Evolutionary conservation across 805 yeast genomes (phyloP).

Genomic region (Barnettozyma botsteinii): DNA sequence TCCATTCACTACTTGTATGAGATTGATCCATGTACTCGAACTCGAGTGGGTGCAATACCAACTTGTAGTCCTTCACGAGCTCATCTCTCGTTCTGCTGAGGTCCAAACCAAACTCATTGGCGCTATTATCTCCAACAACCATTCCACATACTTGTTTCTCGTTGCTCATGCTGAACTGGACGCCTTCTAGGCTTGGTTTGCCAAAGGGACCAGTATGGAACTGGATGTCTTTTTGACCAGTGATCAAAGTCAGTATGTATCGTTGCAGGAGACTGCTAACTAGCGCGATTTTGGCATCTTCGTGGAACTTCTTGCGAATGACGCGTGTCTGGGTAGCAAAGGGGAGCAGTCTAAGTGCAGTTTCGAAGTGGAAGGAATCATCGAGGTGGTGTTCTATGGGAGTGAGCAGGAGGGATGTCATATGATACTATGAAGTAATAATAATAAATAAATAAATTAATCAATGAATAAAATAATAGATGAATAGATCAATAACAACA

Average conservation of each 20-base stretch:
- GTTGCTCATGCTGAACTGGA: constrained; percentile 54
- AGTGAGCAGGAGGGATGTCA: no score
- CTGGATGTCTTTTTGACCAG: constrained; percentile 18
- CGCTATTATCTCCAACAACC: constrained; percentile 29
- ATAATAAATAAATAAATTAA: no score
- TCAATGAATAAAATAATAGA: no score
- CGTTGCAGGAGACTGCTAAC: constrained; percentile 41
- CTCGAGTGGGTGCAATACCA: constrained; percentile 38
- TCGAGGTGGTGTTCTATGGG: no score
- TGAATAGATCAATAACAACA: no score
- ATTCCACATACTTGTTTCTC: constrained; percentile 47
- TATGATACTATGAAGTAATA: no score
- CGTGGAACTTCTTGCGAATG: constrained; percentile 31
- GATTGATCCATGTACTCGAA: constrained; percentile 1
- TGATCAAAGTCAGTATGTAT: constrained; percentile 33
- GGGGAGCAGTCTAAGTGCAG: constrained; percentile 39
- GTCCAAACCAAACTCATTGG: constrained; percentile 38
- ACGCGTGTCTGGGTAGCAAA: constrained; percentile 38
- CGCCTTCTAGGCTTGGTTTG: constrained; percentile 42
- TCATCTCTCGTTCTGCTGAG: constrained; percentile 34
- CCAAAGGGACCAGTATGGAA: constrained; percentile 41
- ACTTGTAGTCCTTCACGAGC: constrained; percentile 28
- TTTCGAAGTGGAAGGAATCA: constrained; percentile 37
- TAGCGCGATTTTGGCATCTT: constrained; percentile 35
- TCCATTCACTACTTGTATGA: neutral